Evolutionary conservation across 1,284 basidiomycete species (phyloP).

Genomic region (Lentinula novae-zelandiae): DNA sequence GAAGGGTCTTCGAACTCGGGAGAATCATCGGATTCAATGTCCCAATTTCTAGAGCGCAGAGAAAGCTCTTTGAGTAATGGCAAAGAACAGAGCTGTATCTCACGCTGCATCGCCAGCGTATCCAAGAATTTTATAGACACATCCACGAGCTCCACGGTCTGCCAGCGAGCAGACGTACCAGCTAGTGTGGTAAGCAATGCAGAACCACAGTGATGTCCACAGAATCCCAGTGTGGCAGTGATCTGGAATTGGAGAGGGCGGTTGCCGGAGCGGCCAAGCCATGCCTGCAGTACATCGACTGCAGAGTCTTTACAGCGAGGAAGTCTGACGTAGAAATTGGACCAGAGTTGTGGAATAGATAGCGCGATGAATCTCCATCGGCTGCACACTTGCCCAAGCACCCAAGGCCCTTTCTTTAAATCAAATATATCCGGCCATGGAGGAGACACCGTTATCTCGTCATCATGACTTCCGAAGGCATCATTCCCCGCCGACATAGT

Average conservation of each 20-base stretch:
- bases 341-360: constrained; percentile 3
- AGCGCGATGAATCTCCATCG: neutral
- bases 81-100: neutral
- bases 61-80: constrained; percentile 1
- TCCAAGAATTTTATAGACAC: neutral
- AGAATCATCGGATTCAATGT: neutral
- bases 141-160: neutral
- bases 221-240: neutral
- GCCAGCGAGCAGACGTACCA: neutral
- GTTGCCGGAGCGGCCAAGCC: constrained; percentile 1
- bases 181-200: neutral
- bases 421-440: constrained; percentile 5
- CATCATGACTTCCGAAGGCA: neutral
- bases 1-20: neutral
- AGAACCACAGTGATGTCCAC: neutral
- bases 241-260: constrained; percentile 1
- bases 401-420: constrained; percentile 2
- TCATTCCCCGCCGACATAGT: neutral
- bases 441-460: neutral
- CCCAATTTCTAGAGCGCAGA: neutral
- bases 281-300: neutral
- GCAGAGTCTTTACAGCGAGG: neutral
- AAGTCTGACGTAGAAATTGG: neutral
- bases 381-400: constrained; percentile 7
- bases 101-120: neutral